Conservation (phyloP, 805 yeast species). For the Cephaloascus albidus region DNA sequence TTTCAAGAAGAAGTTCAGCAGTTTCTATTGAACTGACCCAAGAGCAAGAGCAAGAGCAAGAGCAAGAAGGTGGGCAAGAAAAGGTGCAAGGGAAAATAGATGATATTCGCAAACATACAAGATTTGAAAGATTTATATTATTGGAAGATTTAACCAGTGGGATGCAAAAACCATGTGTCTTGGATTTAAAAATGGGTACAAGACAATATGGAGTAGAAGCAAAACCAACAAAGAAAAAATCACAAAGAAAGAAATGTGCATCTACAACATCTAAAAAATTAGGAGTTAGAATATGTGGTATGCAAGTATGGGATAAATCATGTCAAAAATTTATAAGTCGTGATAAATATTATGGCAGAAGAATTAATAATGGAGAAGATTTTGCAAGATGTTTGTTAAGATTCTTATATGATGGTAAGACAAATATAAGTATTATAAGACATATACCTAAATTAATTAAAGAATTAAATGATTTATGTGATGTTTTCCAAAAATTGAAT, state of each 20-base stretch:
- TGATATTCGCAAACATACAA: slow-evolving; percentile 40
- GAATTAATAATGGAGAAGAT: slow-evolving; percentile 59
- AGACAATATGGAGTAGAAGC: slow-evolving; percentile 98
- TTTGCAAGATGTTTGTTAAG: slow-evolving; percentile 69
- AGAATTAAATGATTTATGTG: slow-evolving; percentile 48
- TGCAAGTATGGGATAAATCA: slow-evolving; percentile 68
- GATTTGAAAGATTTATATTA: slow-evolving; percentile 73
- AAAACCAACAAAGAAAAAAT: slow-evolving; percentile 51
- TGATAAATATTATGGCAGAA: slow-evolving; percentile 91
- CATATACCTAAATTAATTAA: slow-evolving; percentile 62
- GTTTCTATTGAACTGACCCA: background rate
- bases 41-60: background rate
- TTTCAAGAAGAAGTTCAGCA: background rate
- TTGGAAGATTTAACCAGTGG: slow-evolving; percentile 86
- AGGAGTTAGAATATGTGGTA: slow-evolving; percentile 93
- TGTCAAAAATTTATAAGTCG: slow-evolving; percentile 45
- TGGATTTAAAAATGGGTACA: slow-evolving; percentile 97
- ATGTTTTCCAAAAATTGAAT: slow-evolving; percentile 42
- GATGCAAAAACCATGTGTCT: slow-evolving; percentile 77
- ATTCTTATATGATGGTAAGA: slow-evolving; percentile 71
- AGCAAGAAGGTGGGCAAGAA: slow-evolving; percentile 14
- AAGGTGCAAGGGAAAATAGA: no score
- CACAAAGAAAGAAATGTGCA: slow-evolving; percentile 77
- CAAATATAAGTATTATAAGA: slow-evolving; percentile 44
- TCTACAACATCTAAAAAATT: slow-evolving; percentile 70